Percentiles rank a stretch among this genome's conserved stretches.
These are phyloP conservation scores for Psophocarpus tetragonolobus DNA, from an alignment of 306 rosid species.

Conservation along the genomic window DNA sequence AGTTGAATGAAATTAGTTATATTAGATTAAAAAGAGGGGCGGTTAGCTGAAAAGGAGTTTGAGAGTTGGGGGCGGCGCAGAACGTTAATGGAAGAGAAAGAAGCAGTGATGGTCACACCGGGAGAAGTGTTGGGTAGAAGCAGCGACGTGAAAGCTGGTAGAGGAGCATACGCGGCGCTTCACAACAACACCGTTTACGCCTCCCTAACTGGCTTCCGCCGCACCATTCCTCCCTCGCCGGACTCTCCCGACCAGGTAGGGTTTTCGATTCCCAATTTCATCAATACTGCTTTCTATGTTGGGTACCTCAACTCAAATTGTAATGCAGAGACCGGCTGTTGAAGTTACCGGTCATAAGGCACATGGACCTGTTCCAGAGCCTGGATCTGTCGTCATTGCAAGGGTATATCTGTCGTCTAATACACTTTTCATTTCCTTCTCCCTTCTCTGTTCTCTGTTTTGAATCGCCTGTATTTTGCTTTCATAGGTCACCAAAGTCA, in stretches of 20 bases:
- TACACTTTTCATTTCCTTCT: background rate
- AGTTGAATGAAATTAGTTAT: background rate
- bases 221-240: slow-evolving; percentile 53
- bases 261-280: background rate
- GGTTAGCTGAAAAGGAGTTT: background rate
- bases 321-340: slow-evolving; percentile 70
- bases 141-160: slow-evolving; percentile 63
- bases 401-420: slow-evolving; percentile 43
- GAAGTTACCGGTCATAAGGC: slow-evolving; percentile 93
- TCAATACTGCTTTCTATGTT: background rate
- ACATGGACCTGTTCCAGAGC: slow-evolving; percentile 81
- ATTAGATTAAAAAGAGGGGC: background rate
- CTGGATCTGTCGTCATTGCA: slow-evolving; percentile 79
- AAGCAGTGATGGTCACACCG: slow-evolving; percentile 63
- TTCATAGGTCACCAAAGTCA: slow-evolving; percentile 78
- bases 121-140: slow-evolving; percentile 74
- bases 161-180: slow-evolving; percentile 69
- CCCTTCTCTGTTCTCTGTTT: too few relatives aligned
- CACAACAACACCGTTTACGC: slow-evolving; percentile 71
- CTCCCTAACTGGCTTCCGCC: slow-evolving; percentile 80
- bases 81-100: slow-evolving; percentile 43
- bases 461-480: background rate
- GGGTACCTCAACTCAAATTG: too few relatives aligned
- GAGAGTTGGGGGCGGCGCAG: background rate
- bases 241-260: slow-evolving; percentile 67